Conservation (phyloP, 2,329 filamentous ascomycete species). For the Penicillium decumbens region DNA sequence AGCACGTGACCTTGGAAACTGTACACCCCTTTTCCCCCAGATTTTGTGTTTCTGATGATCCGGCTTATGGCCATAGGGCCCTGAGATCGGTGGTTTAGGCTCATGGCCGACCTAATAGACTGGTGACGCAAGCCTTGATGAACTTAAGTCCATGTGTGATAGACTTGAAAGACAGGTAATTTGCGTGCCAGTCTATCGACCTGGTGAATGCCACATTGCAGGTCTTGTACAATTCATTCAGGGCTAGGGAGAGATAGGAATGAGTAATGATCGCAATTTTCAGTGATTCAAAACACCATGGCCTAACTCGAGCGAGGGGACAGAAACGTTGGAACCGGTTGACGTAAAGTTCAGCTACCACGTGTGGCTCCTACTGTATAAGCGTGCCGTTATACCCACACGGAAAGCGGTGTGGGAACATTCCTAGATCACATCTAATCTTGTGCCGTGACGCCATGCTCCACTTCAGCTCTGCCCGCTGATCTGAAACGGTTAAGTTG, state of each 20-base stretch:
- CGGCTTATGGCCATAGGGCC: neutral
- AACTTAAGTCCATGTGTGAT: neutral
- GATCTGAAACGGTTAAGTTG: neutral
- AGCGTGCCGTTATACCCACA: neutral
- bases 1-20: neutral
- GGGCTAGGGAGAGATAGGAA: neutral
- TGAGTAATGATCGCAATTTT: slow-evolving; percentile 1
- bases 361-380: neutral
- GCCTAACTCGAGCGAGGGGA: neutral
- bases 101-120: neutral
- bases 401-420: neutral
- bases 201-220: neutral
- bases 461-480: neutral
- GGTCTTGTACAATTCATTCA: neutral
- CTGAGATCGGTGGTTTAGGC: no score
- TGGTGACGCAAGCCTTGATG: neutral
- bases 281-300: neutral
- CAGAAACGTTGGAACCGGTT: neutral
- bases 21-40: neutral
- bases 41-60: neutral
- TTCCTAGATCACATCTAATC: neutral
- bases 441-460: neutral
- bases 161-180: neutral
- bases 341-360: neutral
- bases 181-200: neutral